Percentiles rank a stretch among this genome's conserved stretches.
Evolutionary conservation across 148 eudicot genomes (phyloP).

Genomic region (Beta vulgaris): DNA sequence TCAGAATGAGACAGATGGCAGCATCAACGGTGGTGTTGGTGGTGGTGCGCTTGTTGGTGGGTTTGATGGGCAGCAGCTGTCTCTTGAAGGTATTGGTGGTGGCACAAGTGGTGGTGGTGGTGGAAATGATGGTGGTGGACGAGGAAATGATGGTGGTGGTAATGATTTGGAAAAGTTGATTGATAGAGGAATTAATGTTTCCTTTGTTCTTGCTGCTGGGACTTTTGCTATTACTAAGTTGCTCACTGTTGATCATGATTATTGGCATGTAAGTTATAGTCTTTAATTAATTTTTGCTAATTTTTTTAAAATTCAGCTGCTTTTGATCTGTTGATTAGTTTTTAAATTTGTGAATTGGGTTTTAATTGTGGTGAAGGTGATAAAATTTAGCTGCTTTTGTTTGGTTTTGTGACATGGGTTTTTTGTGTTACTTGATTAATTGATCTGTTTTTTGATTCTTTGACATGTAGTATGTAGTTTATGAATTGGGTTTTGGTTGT

Average conservation of each 20-base stretch:
- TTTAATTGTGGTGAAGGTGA: too few species aligned
- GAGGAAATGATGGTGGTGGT: constrained; percentile 24
- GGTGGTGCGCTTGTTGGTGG: constrained; percentile 49
- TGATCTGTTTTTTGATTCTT: too few species aligned
- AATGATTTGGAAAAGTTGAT: constrained; percentile 41
- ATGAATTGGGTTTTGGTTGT: too few species aligned
- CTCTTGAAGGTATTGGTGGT: constrained; percentile 39
- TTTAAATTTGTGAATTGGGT: too few species aligned
- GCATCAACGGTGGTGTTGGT: background rate
- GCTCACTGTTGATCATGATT: constrained; percentile 84
- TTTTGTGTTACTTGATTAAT: too few species aligned
- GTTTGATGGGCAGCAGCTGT: constrained; percentile 52
- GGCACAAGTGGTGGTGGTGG: constrained; percentile 24
- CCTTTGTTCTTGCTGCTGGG: constrained; percentile 81
- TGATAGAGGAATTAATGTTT: constrained; percentile 74
- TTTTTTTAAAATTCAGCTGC: too few species aligned
- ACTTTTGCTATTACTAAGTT: constrained; percentile 70
- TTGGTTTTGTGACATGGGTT: too few species aligned
- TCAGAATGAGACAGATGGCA: background rate
- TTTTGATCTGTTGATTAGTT: too few species aligned
- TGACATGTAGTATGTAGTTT: too few species aligned
- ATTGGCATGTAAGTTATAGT: constrained; percentile 97
- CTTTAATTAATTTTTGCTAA: too few species aligned
- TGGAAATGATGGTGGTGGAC: constrained; percentile 25
- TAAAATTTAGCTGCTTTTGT: too few species aligned